These are phyloP conservation scores for Tolypocladium ophioglossoides DNA, from an alignment of 2,329 filamentous ascomycete species.

Conservation along the genomic window DNA sequence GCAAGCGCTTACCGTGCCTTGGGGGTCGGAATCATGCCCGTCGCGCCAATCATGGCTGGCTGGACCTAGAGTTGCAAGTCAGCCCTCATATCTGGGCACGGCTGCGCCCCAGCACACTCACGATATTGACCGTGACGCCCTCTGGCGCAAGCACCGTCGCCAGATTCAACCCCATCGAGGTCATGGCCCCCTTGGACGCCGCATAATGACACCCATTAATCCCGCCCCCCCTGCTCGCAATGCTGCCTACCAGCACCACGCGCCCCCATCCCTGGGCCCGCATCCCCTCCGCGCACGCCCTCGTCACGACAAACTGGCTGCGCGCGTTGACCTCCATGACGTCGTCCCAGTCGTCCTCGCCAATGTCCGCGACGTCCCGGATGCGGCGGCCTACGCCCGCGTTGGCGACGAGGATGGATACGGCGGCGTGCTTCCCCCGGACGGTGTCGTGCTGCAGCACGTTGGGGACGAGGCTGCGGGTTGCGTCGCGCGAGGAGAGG, in stretches of 20 bases:
- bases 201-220: conserved; percentile 26
- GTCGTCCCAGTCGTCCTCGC: conserved; percentile 24
- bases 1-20: conserved; percentile 12
- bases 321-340: conserved; percentile 22
- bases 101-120: conserved; percentile 5
- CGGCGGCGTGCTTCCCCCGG: conserved; percentile 12
- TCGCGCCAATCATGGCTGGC: conserved; percentile 25
- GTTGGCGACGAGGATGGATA: conserved; percentile 22
- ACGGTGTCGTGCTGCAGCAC: conserved; percentile 8
- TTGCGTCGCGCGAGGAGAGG: conserved; percentile 14
- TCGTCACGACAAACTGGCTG: conserved; percentile 23
- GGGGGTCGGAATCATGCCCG: conserved; percentile 23
- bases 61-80: conserved; percentile 12
- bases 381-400: conserved; percentile 22
- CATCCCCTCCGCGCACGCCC: conserved; percentile 19
- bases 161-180: conserved; percentile 22
- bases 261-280: conserved; percentile 19
- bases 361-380: conserved; percentile 19
- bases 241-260: conserved; percentile 21
- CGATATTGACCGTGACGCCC: conserved; percentile 23
- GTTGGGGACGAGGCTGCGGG: conserved; percentile 11
- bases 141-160: conserved; percentile 20
- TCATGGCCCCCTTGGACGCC: conserved; percentile 20
- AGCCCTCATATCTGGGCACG: background rate
- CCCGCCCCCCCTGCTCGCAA: conserved; percentile 20